phyloP scores from a whole-genome alignment of 345 rosid genomes.

The Geranium brycei region DNA sequence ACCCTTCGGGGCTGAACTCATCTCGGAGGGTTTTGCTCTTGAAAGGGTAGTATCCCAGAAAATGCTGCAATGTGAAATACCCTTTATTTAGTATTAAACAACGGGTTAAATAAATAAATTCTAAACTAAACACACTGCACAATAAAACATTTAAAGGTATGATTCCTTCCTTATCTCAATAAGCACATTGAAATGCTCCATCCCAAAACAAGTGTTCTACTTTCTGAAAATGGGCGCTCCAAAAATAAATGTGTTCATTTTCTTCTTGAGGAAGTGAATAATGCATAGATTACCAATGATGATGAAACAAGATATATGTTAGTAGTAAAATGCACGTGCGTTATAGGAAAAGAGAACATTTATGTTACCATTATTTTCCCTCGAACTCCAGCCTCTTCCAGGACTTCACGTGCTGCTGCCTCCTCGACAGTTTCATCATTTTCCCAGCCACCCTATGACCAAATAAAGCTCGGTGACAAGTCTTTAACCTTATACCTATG shows the following conservation, averaged over 20 bases:
- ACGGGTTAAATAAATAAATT: background rate
- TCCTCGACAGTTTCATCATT: constrained; percentile 48
- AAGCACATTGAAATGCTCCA: too few species aligned
- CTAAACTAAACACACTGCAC: too few species aligned
- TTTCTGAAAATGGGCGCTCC: too few species aligned
- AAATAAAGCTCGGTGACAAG: background rate
- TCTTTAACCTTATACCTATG: background rate
- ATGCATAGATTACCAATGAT: background rate
- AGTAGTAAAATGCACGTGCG: background rate
- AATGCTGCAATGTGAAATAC: constrained; percentile 15
- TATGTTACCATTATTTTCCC: constrained; percentile 38
- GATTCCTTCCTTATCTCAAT: background rate
- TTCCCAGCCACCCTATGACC: constrained; percentile 48
- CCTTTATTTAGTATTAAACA: too few species aligned
- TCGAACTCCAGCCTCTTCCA: constrained; percentile 45
- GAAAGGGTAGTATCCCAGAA: constrained; percentile 24
- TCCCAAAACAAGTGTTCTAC: too few species aligned
- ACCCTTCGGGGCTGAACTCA: constrained; percentile 25
- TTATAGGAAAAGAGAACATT: background rate
- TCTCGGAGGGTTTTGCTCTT: constrained; percentile 37
- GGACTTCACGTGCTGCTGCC: constrained; percentile 45
- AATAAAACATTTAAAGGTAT: too few species aligned
- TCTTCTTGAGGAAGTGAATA: too few species aligned
- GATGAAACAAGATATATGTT: too few species aligned
- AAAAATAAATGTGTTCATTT: too few species aligned